Conservation (phyloP, 1,284 basidiomycete genomes). For the Trichosporon faecale region DNA sequence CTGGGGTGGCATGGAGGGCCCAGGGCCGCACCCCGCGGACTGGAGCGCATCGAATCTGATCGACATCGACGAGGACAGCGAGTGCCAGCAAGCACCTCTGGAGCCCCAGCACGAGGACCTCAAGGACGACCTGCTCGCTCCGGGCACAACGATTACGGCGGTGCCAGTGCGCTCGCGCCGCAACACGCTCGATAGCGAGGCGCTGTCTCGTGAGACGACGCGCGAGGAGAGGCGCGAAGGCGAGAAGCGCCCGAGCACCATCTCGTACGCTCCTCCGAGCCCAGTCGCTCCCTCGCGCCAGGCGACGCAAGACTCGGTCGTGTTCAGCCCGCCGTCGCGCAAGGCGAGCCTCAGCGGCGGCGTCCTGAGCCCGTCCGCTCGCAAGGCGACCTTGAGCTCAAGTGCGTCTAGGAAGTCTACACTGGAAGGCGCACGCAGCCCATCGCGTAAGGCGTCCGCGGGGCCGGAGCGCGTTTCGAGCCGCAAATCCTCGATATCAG, state of each 20-base stretch:
- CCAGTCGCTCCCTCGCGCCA: neutral
- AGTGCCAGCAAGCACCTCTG: neutral
- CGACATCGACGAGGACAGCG: conserved; percentile 7
- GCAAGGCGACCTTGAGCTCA: neutral
- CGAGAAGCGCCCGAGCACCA: neutral
- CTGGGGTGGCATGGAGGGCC: neutral
- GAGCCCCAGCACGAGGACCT: neutral
- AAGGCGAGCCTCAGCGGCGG: neutral
- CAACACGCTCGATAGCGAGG: neutral
- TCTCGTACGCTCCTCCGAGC: neutral
- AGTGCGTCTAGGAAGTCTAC: neutral
- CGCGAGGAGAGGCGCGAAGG: conserved; percentile 1
- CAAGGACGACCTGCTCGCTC: neutral
- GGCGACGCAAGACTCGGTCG: neutral
- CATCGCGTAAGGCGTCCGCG: neutral
- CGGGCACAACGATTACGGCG: neutral
- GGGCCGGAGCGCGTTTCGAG: neutral
- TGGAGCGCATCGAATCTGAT: neutral
- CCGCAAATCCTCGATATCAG: neutral
- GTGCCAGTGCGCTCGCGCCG: neutral
- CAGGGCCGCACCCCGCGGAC: neutral
- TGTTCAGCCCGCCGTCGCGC: neutral
- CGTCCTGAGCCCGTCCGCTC: neutral
- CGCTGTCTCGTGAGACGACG: conserved; percentile 4
- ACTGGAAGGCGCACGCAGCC: neutral